Evolutionary conservation across 495 filamentous ascomycete species (phyloP).

Genomic region (Podospora pseudocomata): DNA sequence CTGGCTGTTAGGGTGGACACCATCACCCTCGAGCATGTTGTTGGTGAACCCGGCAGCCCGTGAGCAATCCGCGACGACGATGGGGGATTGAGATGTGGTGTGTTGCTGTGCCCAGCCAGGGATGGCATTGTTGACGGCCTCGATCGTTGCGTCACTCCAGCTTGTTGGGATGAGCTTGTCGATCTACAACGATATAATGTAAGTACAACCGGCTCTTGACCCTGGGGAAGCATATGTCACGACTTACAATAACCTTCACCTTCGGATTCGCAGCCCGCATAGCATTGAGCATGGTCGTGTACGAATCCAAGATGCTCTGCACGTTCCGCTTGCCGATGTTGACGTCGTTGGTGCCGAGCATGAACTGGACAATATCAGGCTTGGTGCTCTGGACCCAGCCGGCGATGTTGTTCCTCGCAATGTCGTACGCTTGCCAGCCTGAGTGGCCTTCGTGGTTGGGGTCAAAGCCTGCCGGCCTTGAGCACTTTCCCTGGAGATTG

Average conservation of each 20-base stretch:
- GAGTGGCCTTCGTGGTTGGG: conserved; percentile 39
- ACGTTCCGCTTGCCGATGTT: conserved; percentile 23
- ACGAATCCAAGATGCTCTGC: conserved; percentile 35
- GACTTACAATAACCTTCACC: background rate
- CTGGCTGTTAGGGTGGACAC: conserved; percentile 35
- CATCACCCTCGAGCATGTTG: conserved; percentile 25
- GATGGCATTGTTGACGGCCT: conserved; percentile 34
- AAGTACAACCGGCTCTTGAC: background rate
- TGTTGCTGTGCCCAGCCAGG: conserved; percentile 30
- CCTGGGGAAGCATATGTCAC: background rate
- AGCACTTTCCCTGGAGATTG: conserved; percentile 23
- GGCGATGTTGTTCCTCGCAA: conserved; percentile 35
- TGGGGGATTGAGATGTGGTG: conserved; percentile 30
- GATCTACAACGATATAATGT: conserved; percentile 17
- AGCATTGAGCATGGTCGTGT: conserved; percentile 30
- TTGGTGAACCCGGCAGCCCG: conserved; percentile 29
- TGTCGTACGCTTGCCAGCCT: conserved; percentile 38
- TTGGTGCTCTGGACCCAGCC: conserved; percentile 32
- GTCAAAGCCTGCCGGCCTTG: conserved; percentile 23
- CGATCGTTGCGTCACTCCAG: conserved; percentile 27
- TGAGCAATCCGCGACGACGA: conserved; percentile 33
- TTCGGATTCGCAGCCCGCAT: conserved; percentile 31
- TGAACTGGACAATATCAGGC: conserved; percentile 40
- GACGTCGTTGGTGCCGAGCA: conserved; percentile 44
- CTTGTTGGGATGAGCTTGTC: conserved; percentile 33